These are phyloP conservation scores for Sclerotinia nivalis DNA, from an alignment of 2,329 filamentous ascomycete genomes.

Conservation along the genomic window DNA sequence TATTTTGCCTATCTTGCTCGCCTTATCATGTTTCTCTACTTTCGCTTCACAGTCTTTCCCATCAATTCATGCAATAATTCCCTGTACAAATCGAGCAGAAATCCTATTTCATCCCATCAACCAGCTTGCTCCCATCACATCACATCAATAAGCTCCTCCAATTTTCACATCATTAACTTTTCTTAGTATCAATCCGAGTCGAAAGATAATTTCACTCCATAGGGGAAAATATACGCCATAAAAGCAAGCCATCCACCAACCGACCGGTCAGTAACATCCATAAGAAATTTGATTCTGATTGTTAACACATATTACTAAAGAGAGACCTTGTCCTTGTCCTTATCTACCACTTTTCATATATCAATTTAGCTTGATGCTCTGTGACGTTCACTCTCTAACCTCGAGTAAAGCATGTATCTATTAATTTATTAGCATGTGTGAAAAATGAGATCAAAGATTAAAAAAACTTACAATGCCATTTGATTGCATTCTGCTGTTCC, in stretches of 20 bases:
- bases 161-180: constrained; percentile 6
- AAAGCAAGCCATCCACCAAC: constrained; percentile 7
- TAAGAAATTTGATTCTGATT: constrained; percentile 7
- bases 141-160: not conserved
- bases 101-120: not conserved
- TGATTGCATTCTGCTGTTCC: constrained; percentile 98
- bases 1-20: not conserved
- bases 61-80: constrained; percentile 1
- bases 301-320: constrained; percentile 1
- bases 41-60: not conserved
- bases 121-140: no score
- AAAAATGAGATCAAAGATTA: not conserved
- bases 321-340: not conserved
- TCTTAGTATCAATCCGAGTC: not conserved
- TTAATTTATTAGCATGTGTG: not conserved
- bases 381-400: constrained; percentile 66
- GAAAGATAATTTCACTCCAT: not conserved
- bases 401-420: constrained; percentile 81
- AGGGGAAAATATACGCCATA: constrained; percentile 3
- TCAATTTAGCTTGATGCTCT: constrained; percentile 37
- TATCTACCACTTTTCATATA: not conserved
- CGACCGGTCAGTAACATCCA: constrained; percentile 5
- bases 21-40: not conserved
- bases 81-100: not conserved
- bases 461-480: constrained; percentile 79